Conservation (phyloP, 73 alveolate genomes). For the Paramecium octaurelia region DNA sequence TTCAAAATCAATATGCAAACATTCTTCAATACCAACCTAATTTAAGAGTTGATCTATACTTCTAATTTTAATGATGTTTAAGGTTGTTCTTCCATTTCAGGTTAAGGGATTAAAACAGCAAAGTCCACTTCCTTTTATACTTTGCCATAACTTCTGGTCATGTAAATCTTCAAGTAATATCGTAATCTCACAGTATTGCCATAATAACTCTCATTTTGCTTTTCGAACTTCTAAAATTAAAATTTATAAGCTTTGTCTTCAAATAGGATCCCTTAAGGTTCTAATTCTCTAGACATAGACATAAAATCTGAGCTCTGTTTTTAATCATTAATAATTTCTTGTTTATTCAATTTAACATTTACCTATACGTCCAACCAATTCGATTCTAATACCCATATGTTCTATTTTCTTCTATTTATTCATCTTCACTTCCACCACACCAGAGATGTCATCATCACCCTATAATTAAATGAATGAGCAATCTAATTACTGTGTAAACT, state of each 20-base stretch:
- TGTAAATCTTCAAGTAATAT: conserved; percentile 1
- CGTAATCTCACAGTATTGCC: conserved; percentile 49
- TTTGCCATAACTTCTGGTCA: conserved; percentile 27
- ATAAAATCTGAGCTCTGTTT: conserved; percentile 58
- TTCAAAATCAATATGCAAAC: conserved; percentile 98
- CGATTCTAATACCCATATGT: conserved; percentile 60
- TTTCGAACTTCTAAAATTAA: conserved; percentile 49
- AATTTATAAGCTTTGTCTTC: conserved; percentile 58
- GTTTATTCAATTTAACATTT: background rate
- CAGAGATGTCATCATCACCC: conserved; percentile 65
- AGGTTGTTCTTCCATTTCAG: conserved; percentile 34
- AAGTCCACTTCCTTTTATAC: conserved; percentile 32
- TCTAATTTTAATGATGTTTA: conserved; percentile 21
- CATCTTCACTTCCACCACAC: conserved; percentile 49
- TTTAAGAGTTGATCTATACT: background rate
- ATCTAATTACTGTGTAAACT: conserved; percentile 32
- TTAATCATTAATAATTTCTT: conserved; percentile 55
- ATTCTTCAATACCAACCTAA: conserved; percentile 24
- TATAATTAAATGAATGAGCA: background rate
- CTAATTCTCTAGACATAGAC: conserved; percentile 64
- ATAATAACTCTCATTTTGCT: conserved; percentile 52
- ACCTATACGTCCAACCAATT: conserved; percentile 60
- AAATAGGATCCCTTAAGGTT: conserved; percentile 48
- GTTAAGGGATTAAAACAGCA: conserved; percentile 41
- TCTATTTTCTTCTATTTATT: conserved; percentile 55